Base-by-base conservation (phyloP, 1,139 yeast species). In the Saccharomyces hybrid region DNA sequence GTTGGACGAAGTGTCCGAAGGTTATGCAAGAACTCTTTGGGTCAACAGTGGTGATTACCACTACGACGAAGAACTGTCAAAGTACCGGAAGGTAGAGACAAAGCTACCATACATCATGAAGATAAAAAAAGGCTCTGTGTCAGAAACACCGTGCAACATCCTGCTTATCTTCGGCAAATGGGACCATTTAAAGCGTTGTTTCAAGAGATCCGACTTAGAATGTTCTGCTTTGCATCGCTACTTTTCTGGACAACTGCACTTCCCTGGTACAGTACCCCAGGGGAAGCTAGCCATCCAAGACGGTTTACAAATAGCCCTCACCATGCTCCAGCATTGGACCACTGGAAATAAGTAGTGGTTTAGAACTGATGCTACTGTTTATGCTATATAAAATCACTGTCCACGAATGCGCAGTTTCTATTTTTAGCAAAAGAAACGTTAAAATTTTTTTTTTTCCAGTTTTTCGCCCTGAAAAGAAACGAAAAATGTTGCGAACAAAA, bases 31-130 rank as follows among this genome's bases (percentile, higher is more conserved):
- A 11, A 47, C 50, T 11, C 27, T 51, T 11, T 51, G 53, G 53
- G 49, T 84, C 14, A 80, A 83, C 55, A 78, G 90, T 63, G 88
- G 87, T 48, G 88, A 84, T 55, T 83, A 75, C 66, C 83, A 77
- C 64, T 69, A 65, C 49, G 72, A 73, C 50, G 66, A 67, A 23
- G 62, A 58, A 23, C 47, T 58, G n/a, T 58, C 58, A 48, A 65
- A 62, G 49, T 55, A 60, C 54, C 34, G 46, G 54, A 66, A 54
- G 55, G 60, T 56, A 26, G 65, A 59, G 52, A 58, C 60, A 44
- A 56, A 58, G 48, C 59, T 60, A 11, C 64, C 63, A n/a, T 52
- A 55, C n/a, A 52, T 67, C 9, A 57, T 58, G 25, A 61, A 56
- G 51, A 60, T 60, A 34, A 27, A 7, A 11, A 32, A 29, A 16